A percentile compares a stretch with the other conserved stretches of the same genome.
Conservation (phyloP, 2,329 filamentous ascomycete genomes). For the Chlorencoelia australis region DNA sequence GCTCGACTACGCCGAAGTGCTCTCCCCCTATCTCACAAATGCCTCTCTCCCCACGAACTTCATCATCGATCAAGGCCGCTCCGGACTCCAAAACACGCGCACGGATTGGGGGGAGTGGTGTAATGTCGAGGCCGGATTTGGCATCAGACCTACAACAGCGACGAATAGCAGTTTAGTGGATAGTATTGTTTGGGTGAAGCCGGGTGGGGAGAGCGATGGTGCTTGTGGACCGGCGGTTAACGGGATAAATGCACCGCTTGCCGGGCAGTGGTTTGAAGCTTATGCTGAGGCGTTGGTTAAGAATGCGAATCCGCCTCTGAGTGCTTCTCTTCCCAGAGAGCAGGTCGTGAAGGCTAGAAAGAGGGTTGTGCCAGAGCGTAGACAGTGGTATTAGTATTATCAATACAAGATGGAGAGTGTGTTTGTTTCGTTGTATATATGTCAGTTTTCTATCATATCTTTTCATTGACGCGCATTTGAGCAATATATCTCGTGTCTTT, state of each 20-base stretch:
- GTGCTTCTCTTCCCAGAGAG: no score
- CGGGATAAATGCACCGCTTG: slow-evolving; percentile 28
- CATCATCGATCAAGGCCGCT: slow-evolving; percentile 37
- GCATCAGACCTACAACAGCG: slow-evolving; percentile 27
- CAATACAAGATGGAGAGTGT: no score
- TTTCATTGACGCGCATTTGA: no score
- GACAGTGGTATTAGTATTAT: no score
- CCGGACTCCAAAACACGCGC: slow-evolving; percentile 29
- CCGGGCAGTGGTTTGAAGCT: slow-evolving; percentile 34
- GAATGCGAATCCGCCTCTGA: slow-evolving; percentile 27
- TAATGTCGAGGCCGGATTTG: slow-evolving; percentile 34
- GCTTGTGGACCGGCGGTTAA: slow-evolving; percentile 26
- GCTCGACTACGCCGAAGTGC: slow-evolving; percentile 31
- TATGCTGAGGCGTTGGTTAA: slow-evolving; percentile 33
- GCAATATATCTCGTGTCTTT: no score
- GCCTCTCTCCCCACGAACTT: slow-evolving; percentile 33
- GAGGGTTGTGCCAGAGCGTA: no score
- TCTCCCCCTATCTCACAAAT: slow-evolving; percentile 30
- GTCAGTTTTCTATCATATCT: no score
- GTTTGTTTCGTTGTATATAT: no score
- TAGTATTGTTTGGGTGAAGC: slow-evolving; percentile 37
- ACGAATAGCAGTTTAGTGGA: slow-evolving; percentile 31
- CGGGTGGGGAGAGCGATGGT: slow-evolving; percentile 35
- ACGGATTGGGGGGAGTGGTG: slow-evolving; percentile 36
- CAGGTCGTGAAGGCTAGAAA: no score